Percentiles rank a stretch among this genome's conserved stretches.
phyloP scores from a whole-genome alignment of 257 asterid genomes.

The Solanum etuberosum region DNA sequence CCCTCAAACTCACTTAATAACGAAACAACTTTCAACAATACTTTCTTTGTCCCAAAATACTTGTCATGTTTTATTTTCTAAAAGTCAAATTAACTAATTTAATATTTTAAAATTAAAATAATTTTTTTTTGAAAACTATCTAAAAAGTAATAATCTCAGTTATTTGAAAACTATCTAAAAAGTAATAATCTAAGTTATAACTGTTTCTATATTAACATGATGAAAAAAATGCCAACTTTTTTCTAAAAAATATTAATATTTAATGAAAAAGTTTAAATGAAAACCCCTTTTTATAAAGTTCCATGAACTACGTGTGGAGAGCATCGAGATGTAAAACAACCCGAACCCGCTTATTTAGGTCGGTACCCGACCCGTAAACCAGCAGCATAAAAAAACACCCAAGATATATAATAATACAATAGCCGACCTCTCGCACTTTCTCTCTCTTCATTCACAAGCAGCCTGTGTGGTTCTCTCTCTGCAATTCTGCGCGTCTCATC shows the following conservation, averaged over 20 bases:
- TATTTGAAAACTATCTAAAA: too few relatives aligned
- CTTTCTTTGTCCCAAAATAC: too few relatives aligned
- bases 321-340: not conserved
- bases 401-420: not conserved
- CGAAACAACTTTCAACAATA: too few relatives aligned
- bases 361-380: not conserved
- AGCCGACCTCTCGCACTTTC: constrained; percentile 21
- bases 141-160: too few relatives aligned
- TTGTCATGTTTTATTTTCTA: not conserved
- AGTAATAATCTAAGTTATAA: too few relatives aligned
- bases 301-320: not conserved
- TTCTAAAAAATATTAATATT: not conserved
- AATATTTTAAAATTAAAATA: too few relatives aligned
- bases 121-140: too few relatives aligned
- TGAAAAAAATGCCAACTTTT: not conserved
- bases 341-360: not conserved
- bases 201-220: not conserved
- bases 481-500: constrained; percentile 13
- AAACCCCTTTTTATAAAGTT: not conserved
- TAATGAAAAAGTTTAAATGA: not conserved
- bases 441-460: not conserved
- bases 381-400: not conserved
- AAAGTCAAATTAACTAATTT: not conserved
- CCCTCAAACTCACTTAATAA: not conserved
- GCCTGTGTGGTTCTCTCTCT: not conserved